Percentiles rank a stretch among this genome's conserved stretches.
Evolutionary conservation across 208 protist genomes (phyloP).

Genomic region (Leishmania amazonensis): DNA sequence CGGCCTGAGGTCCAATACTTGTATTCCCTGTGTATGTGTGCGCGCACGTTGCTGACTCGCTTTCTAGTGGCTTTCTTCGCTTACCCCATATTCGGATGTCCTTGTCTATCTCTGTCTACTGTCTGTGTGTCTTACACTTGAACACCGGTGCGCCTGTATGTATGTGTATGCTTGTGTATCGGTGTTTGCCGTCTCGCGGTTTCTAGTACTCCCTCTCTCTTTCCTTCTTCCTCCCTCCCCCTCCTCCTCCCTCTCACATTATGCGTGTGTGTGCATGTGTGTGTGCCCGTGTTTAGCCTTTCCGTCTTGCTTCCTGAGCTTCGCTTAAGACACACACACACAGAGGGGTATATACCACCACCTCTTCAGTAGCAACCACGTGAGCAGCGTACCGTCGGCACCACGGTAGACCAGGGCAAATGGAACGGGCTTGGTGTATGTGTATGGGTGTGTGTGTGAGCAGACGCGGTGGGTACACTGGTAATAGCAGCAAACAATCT

Average conservation of each 20-base stretch:
- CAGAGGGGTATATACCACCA: not conserved
- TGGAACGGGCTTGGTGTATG: not conserved
- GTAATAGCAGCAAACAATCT: not conserved
- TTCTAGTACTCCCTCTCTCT: not conserved
- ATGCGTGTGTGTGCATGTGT: not conserved
- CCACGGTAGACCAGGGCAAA: not conserved
- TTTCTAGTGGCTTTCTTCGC: not conserved
- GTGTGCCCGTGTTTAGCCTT: not conserved
- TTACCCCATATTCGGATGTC: not conserved
- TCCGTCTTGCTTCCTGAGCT: not conserved
- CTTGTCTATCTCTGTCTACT: not conserved
- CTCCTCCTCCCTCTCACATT: not conserved
- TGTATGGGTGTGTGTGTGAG: not conserved
- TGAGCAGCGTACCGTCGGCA: not conserved
- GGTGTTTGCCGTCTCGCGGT: not conserved
- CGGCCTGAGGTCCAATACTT: not conserved
- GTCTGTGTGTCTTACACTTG: not conserved
- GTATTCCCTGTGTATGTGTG: not conserved
- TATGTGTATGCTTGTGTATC: not conserved
- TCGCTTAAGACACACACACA: not conserved
- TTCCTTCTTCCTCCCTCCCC: not conserved
- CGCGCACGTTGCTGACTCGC: not conserved
- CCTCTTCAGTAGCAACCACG: not conserved
- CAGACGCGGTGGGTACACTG: not conserved
- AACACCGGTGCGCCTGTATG: not conserved